phyloP scores from a whole-genome alignment of 1,284 basidiomycete genomes.

The Malassezia pachydermatis region DNA sequence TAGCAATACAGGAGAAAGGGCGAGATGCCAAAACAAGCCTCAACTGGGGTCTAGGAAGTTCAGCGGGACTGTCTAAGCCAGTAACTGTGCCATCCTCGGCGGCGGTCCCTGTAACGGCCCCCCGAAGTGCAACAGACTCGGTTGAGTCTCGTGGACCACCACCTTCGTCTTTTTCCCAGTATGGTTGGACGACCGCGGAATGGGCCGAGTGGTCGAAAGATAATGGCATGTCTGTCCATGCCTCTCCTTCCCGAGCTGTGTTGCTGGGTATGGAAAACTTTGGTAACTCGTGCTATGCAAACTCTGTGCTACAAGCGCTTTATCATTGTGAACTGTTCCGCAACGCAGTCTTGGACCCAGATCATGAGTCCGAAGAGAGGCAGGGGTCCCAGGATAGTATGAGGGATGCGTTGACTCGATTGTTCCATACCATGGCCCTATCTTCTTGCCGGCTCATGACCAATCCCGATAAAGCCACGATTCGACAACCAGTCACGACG shows the following conservation, averaged over 20 bases:
- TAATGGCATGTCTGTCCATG: background rate
- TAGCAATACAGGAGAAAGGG: too few relatives aligned
- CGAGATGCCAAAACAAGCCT: too few relatives aligned
- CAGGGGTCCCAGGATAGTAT: background rate
- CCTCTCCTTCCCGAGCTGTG: background rate
- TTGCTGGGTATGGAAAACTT: slow-evolving; percentile 13
- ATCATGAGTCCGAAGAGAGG: background rate
- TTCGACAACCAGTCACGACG: too few relatives aligned
- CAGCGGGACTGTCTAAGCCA: too few relatives aligned
- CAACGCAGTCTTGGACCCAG: slow-evolving; percentile 55
- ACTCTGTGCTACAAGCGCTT: slow-evolving; percentile 89
- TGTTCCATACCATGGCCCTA: slow-evolving; percentile 13
- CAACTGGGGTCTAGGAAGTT: too few relatives aligned
- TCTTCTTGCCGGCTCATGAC: background rate
- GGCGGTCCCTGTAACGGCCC: too few relatives aligned
- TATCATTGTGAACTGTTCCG: slow-evolving; percentile 78
- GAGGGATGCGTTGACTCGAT: background rate
- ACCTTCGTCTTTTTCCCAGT: background rate
- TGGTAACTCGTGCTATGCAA: slow-evolving; percentile 60
- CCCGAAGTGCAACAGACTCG: too few relatives aligned
- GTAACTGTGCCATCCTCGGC: too few relatives aligned
- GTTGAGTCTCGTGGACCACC: too few relatives aligned
- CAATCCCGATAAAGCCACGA: background rate
- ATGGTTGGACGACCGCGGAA: slow-evolving; percentile 4
- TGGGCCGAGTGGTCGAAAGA: slow-evolving; percentile 6